These are phyloP conservation scores for Puya raimondii DNA, from an alignment of 176 grass and related monocot species.

Conservation along the genomic window DNA sequence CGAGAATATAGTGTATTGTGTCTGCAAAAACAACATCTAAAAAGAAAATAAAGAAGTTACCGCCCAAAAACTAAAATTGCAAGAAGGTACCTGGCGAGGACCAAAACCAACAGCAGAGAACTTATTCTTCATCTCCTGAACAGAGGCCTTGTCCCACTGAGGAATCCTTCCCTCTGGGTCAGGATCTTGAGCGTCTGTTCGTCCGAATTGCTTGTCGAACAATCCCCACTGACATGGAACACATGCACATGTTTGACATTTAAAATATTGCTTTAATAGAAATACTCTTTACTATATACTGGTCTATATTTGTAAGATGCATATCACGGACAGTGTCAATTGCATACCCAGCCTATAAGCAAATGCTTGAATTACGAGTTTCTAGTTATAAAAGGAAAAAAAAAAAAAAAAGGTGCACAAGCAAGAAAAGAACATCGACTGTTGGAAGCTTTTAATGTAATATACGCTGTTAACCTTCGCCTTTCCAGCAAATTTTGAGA, in stretches of 20 bases:
- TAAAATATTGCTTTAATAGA: not conserved
- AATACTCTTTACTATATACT: not conserved
- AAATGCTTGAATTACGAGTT: too few species aligned
- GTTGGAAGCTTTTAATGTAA: too few species aligned
- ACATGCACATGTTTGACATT: not conserved
- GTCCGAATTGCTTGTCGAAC: constrained; percentile 78
- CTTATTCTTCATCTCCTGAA: constrained; percentile 86
- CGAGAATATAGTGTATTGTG: too few species aligned
- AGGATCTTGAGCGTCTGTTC: constrained; percentile 49
- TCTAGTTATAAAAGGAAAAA: too few species aligned
- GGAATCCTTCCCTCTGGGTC: constrained; percentile 90
- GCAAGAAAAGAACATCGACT: too few species aligned
- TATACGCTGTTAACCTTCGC: too few species aligned
- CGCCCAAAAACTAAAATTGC: not conserved
- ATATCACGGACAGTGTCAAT: not conserved
- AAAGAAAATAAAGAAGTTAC: not conserved
- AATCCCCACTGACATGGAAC: constrained; percentile 57
- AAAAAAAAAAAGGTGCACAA: too few species aligned
- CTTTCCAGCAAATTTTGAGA: too few species aligned
- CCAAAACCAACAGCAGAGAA: constrained; percentile 64
- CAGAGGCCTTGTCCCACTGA: constrained; percentile 77
- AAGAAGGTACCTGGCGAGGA: constrained; percentile 65
- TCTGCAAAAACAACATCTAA: constrained; percentile 1
- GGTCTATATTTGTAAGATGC: not conserved
- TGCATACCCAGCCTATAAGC: not conserved